A percentile compares a stretch with the other conserved stretches of the same genome.
phyloP scores from a whole-genome alignment of 805 yeast species.

The Yarrowia keelungensis region DNA sequence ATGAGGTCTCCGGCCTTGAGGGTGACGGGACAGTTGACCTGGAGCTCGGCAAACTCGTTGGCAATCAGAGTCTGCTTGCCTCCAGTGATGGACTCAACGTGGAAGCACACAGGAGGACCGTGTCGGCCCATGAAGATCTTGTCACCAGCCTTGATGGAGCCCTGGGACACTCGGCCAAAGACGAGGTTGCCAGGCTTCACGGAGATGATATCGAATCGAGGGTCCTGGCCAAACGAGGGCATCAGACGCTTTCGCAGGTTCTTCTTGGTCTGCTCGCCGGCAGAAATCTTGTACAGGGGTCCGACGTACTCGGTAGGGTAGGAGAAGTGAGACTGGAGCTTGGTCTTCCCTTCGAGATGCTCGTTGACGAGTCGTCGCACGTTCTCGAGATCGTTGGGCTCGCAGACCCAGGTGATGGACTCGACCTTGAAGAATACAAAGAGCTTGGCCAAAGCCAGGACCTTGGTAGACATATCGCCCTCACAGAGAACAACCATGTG shows the following conservation, averaged over 20 bases:
- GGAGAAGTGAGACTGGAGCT: conserved; percentile 29
- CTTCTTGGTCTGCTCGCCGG: conserved; percentile 18
- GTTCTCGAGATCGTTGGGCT: conserved; percentile 16
- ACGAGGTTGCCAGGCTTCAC: conserved; percentile 34
- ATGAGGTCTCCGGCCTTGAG: conserved; percentile 32
- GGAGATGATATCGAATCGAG: conserved; percentile 29
- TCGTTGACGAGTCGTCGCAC: conserved; percentile 12
- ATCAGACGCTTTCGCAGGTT: conserved; percentile 29
- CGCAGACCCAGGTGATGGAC: conserved; percentile 37
- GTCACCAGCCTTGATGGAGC: conserved; percentile 17
- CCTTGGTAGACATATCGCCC: conserved; percentile 20
- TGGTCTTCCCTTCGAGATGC: conserved; percentile 16
- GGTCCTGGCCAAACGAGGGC: conserved; percentile 30
- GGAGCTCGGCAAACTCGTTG: conserved; percentile 33
- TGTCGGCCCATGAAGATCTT: conserved; percentile 36
- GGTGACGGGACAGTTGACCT: conserved; percentile 21
- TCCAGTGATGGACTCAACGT: conserved; percentile 30
- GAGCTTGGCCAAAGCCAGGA: conserved; percentile 26
- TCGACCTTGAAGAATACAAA: conserved; percentile 34
- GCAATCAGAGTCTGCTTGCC: conserved; percentile 7
- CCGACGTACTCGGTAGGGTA: conserved; percentile 34
- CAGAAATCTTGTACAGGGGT: conserved; percentile 11
- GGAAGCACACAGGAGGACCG: conserved; percentile 34
- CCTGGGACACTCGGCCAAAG: conserved; percentile 31
- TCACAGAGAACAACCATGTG: conserved; percentile 35